Evolutionary conservation across 768 basidiomycete genomes (phyloP), one percentile per base, ranked within the genome.

Genomic region (Pulveroboletus frians): DNA sequence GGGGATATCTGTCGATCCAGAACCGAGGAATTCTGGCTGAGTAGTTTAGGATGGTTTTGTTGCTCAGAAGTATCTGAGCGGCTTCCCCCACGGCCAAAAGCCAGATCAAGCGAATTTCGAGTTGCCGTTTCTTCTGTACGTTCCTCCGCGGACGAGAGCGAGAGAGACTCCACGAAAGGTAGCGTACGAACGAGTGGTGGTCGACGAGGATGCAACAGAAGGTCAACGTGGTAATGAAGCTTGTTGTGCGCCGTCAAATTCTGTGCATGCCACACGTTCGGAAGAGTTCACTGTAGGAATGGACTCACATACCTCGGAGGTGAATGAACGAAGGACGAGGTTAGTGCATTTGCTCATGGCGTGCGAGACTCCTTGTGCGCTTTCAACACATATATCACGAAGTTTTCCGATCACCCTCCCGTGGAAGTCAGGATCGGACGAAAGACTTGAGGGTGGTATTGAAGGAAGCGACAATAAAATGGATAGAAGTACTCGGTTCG

Each of bases 121-220:
- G 67, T 61, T 34, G 73, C 74, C 3, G 52, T 59, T 66, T 91
- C 88, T 58, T 88, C 85, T 17, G 73, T 70, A 27, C 78, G 74
- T 58, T 87, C 85, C 54, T 89, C 85, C 2, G 70, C 68, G 23
- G 73, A 75, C 55, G 80, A 81, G 26, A 90, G 71, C 11, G 82
- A 75, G 14, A 89, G 61, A 1, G 74, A 65, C 53, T 85, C 85
- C 10, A 85, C 61, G 27, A 76, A 72, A 14, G 88, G 86, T 49
- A 86, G 64, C 4, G 84, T 74, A 39, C 84, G 80, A 46, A 89
- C 72, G 11, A 88, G 67, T 8, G 89, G 85, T 9, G 91, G 91
- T 5, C 87, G 73, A 18, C 88, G 83, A 39, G 90, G 89, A 58
- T 92, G 91, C 10, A 93, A 61, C 20, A 91, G 68, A 23, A 83